Base-by-base conservation (phyloP, 768 basidiomycete species). In the Lactifluus subvellereus region DNA sequence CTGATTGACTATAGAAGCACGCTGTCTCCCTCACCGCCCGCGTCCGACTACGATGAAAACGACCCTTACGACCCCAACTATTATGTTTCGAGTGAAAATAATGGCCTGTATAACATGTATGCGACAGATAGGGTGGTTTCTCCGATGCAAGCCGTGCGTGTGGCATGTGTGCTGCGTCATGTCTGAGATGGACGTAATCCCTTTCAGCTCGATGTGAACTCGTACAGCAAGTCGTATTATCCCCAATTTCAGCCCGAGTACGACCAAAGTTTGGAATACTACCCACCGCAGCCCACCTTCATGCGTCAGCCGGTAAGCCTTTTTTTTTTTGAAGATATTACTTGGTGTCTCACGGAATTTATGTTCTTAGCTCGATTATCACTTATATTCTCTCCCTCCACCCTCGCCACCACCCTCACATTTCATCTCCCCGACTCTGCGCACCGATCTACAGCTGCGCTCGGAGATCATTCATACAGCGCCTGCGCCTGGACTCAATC, bases 381-480 rank as follows among this genome's bases (percentile, higher is more conserved):
- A 98, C 67, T 81, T 98, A 35, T 99, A 99, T 77, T 87, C 90
- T 4, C 82, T 83, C 2, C 81, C 82, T 68, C 77, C 88, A 70
- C 78, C 88, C 49, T 75, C 79, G 60, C 77, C 88, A 71, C 70
- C 81, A 68, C 71, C 79, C 69, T 77, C 75, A 35, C 93, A 95
- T 71, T 98, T 96, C 75, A 81, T 97, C 53, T 88, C 94, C n/a
- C 90, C 94, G 69, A 80, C 80, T 27, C 77, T 86, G 18, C 87
- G 85, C 48, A 82, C 82, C 65, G 82, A 83, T 52, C 71, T 85
- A n/a, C 80, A 80, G 58, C 72, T 72, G 59, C 80, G 83, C 18
- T 77, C 80, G 1, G 81, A 84, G 65, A 71, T 75, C 35, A 59
- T 74, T 7, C 72, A 74, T 66, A 73, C 79, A 14, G 67, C 74